Conservation (phyloP, 108 stramenopile genomes). For the Nannochloropsis salina region DNA sequence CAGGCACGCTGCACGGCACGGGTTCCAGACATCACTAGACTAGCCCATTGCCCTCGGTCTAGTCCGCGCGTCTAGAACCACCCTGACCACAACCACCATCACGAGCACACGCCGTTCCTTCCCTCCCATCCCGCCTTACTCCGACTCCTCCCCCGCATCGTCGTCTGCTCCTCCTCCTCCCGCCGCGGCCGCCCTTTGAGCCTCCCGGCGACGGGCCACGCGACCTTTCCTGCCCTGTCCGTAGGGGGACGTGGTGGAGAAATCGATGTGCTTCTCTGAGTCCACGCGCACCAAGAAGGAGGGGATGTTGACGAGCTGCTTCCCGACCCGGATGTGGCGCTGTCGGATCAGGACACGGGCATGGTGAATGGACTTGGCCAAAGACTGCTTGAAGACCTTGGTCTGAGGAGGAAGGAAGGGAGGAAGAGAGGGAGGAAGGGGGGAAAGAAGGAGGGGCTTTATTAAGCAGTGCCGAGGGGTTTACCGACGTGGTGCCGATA, state of each 20-base stretch:
- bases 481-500: too few species aligned
- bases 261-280: constrained; percentile 98
- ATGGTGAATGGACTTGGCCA: constrained; percentile 98
- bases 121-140: constrained; percentile 2
- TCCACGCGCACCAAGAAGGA: constrained; percentile 94
- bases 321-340: constrained; percentile 97
- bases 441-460: background rate
- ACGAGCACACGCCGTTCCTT: background rate
- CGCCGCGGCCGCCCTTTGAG: constrained; percentile 74
- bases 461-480: background rate
- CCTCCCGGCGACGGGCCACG: constrained; percentile 88
- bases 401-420: constrained; percentile 39
- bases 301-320: constrained; percentile 93
- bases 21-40: too few species aligned
- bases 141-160: constrained; percentile 61
- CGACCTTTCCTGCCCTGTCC: constrained; percentile 97
- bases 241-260: constrained; percentile 87
- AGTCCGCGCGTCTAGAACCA: background rate
- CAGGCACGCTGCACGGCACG: too few species aligned
- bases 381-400: constrained; percentile 84
- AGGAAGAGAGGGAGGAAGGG: background rate
- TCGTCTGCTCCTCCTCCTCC: constrained; percentile 72
- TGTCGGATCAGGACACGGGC: constrained; percentile 98
- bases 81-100: background rate
- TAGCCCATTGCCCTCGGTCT: too few species aligned